A percentile compares a stretch with the other conserved stretches of the same genome.
Evolutionary conservation across 1,284 basidiomycete species (phyloP).

Genomic region (Taiwanofungus camphoratus): DNA sequence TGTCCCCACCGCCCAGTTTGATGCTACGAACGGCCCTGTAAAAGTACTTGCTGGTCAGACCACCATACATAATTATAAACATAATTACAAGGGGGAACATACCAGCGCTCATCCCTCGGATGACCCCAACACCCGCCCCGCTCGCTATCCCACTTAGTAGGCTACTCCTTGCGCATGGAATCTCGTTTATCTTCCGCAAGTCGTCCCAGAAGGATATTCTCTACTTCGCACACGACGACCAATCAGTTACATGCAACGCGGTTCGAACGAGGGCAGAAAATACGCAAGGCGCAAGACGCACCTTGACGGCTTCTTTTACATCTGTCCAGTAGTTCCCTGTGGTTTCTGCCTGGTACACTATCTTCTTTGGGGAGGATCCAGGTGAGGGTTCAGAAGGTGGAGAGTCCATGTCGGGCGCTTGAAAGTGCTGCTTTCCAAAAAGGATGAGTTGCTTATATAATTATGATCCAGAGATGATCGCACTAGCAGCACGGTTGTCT

Average conservation of each 20-base stretch:
- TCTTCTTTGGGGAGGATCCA: slow-evolving; percentile 17
- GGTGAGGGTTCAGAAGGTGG: slow-evolving; percentile 7
- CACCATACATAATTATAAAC: background rate
- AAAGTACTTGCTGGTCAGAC: background rate
- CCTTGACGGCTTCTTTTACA: slow-evolving; percentile 38
- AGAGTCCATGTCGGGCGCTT: background rate
- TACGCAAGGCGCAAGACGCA: slow-evolving; percentile 17
- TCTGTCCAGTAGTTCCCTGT: slow-evolving; percentile 41
- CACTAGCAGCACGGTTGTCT: no score
- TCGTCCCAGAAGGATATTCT: slow-evolving; percentile 42
- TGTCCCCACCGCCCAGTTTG: slow-evolving; percentile 52
- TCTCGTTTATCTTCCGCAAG: slow-evolving; percentile 42
- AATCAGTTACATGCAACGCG: slow-evolving; percentile 6
- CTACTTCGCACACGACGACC: slow-evolving; percentile 33
- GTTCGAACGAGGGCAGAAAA: background rate
- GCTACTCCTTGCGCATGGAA: slow-evolving; percentile 57
- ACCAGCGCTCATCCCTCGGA: slow-evolving; percentile 52
- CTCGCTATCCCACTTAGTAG: slow-evolving; percentile 49
- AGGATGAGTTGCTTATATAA: no score
- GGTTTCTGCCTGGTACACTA: slow-evolving; percentile 37
- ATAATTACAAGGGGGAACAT: slow-evolving; percentile 17
- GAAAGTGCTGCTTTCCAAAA: no score
- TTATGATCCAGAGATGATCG: no score
- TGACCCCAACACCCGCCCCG: slow-evolving; percentile 49
- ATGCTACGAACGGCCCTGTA: slow-evolving; percentile 40